Conservation (phyloP, 1,284 basidiomycete genomes). For the Uromyces viciae-fabae region DNA sequence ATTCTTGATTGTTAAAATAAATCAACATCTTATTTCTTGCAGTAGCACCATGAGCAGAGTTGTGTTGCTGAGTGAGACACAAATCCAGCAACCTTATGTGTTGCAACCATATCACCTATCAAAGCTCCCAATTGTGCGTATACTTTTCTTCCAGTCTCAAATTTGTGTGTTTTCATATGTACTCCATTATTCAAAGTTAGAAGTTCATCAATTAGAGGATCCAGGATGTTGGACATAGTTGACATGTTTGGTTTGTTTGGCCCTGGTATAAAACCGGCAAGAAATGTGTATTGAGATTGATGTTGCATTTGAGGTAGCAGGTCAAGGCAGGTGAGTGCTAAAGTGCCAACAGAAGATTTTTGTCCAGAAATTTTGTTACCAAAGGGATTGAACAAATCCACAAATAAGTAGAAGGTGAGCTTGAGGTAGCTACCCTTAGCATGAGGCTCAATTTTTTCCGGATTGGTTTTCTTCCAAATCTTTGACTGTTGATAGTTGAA, state of each 20-base stretch:
- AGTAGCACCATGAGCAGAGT: conserved; percentile 12
- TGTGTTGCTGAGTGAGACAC: background rate
- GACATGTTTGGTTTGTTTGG: conserved; percentile 14
- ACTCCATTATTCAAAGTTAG: background rate
- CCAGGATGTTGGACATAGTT: background rate
- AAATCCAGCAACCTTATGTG: conserved; percentile 24
- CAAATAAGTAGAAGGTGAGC: conserved; percentile 4
- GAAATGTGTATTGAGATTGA: background rate
- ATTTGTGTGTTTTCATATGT: background rate
- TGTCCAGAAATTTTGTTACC: background rate
- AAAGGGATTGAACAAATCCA: conserved; percentile 16
- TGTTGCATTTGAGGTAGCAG: background rate
- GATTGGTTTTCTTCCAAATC: background rate
- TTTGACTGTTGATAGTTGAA: background rate
- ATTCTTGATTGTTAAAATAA: too few species aligned
- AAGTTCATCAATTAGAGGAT: background rate
- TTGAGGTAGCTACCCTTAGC: background rate
- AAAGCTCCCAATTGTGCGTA: background rate
- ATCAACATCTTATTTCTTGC: too few species aligned
- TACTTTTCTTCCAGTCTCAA: background rate
- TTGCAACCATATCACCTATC: conserved; percentile 18
- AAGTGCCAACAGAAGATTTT: background rate
- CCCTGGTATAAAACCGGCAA: background rate
- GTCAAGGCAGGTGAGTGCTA: conserved; percentile 16
- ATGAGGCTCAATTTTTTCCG: background rate